phyloP scores from a whole-genome alignment of 306 rosid species.

The Lathyrus oleraceus region DNA sequence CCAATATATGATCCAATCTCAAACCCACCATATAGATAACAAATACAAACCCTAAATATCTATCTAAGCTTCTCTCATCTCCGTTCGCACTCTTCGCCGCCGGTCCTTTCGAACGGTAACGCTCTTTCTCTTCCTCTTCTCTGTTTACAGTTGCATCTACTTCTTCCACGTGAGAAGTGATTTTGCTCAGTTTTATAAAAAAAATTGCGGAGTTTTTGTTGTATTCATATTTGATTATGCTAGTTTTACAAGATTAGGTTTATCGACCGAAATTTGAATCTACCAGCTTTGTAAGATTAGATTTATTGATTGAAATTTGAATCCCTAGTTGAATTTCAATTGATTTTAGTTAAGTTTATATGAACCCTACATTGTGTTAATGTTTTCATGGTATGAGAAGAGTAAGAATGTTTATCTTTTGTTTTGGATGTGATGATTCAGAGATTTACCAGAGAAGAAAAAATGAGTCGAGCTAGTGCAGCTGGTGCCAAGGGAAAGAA shows the following conservation, averaged over 20 bases:
- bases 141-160: too few relatives aligned
- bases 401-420: neutral
- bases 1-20: neutral
- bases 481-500: conserved; percentile 89
- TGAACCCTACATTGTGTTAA: neutral
- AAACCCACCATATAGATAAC: conserved; percentile 13
- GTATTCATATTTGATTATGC: too few relatives aligned
- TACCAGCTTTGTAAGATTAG: neutral
- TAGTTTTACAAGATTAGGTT: too few relatives aligned
- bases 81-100: neutral
- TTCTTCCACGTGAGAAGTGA: too few relatives aligned
- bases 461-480: conserved; percentile 80
- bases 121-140: neutral
- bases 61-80: neutral
- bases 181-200: too few relatives aligned
- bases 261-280: neutral
- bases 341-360: neutral
- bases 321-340: neutral
- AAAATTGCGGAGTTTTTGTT: too few relatives aligned
- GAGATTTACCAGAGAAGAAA: neutral
- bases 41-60: conserved; percentile 28
- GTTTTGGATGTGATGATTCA: conserved; percentile 10
- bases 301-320: neutral
- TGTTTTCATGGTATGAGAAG: too few relatives aligned
- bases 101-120: conserved; percentile 13